These are phyloP conservation scores for Clavispora phyllophila DNA, from an alignment of 805 yeast species.

Conservation along the genomic window DNA sequence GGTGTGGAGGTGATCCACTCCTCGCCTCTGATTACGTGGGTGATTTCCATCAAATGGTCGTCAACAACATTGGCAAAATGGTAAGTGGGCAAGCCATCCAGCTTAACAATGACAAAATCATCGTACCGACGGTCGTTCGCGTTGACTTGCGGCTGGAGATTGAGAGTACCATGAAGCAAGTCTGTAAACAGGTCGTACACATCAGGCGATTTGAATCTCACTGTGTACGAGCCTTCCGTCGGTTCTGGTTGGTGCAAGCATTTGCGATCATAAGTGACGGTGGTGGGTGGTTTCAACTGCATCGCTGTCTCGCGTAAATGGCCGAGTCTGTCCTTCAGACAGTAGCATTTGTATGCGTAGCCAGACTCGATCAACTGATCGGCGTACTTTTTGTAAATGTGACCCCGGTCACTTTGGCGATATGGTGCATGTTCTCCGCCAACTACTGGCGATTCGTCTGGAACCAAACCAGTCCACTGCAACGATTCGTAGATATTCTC, in stretches of 20 bases:
- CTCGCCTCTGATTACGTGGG: conserved; percentile 95
- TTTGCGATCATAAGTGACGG: conserved; percentile 85
- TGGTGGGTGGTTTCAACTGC: conserved; percentile 76
- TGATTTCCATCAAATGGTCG: conserved; percentile 86
- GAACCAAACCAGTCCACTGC: conserved; percentile 65
- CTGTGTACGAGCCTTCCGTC: conserved; percentile 36
- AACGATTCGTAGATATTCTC: conserved; percentile 69
- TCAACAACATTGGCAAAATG: conserved; percentile 96
- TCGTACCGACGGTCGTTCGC: conserved; percentile 69
- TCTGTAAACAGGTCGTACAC: conserved; percentile 65
- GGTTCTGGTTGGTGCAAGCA: conserved; percentile 46
- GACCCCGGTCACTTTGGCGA: conserved; percentile 75
- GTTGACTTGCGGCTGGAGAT: conserved; percentile 78
- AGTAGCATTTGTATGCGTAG: conserved; percentile 80
- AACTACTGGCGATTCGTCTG: conserved; percentile 78
- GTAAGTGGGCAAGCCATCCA: conserved; percentile 95
- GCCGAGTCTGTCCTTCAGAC: conserved; percentile 73
- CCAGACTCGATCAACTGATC: conserved; percentile 56
- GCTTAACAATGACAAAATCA: conserved; percentile 82
- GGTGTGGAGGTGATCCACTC: conserved; percentile 98
- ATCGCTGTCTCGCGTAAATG: conserved; percentile 68
- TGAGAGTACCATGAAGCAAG: conserved; percentile 68
- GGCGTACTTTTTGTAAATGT: conserved; percentile 60
- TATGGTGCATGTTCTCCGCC: conserved; percentile 68
- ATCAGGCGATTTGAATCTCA: conserved; percentile 76